These are phyloP conservation scores for Saccharomyces hybrid DNA, from an alignment of 1,139 yeast genomes.

Conservation along the genomic window DNA sequence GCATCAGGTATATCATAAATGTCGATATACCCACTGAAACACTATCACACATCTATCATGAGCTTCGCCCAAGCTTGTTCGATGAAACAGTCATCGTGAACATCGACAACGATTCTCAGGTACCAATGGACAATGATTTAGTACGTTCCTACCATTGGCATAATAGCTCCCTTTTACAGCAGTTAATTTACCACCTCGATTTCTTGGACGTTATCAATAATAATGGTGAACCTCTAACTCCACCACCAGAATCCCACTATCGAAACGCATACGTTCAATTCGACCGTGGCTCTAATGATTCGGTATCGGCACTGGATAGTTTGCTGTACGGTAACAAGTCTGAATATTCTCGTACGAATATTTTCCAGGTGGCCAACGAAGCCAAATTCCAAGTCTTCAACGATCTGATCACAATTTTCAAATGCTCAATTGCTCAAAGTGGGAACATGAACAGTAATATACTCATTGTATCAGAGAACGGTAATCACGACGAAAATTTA, in stretches of 20 bases:
- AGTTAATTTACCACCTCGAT: not conserved
- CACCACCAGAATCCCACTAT: slow-evolving; percentile 1
- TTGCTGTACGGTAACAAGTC: slow-evolving; percentile 12
- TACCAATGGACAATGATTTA: slow-evolving; percentile 12
- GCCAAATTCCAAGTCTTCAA: slow-evolving; percentile 23
- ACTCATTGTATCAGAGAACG: slow-evolving; percentile 23
- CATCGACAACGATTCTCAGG: slow-evolving; percentile 12
- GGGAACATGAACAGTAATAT: slow-evolving; percentile 15
- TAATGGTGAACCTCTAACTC: not conserved
- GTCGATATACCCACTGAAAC: slow-evolving; percentile 21
- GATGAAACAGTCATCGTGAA: slow-evolving; percentile 19
- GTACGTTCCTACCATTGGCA: slow-evolving; percentile 8
- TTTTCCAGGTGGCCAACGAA: slow-evolving; percentile 15
- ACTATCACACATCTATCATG: slow-evolving; percentile 26
- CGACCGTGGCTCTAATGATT: slow-evolving; percentile 3
- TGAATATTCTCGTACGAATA: slow-evolving; percentile 14
- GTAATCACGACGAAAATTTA: slow-evolving; percentile 23
- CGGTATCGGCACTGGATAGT: slow-evolving; percentile 8
- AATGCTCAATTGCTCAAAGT: slow-evolving; percentile 5
- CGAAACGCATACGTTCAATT: slow-evolving; percentile 1
- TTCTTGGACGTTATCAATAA: not conserved
- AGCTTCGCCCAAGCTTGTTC: slow-evolving; percentile 15
- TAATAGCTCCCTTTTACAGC: slow-evolving; percentile 11
- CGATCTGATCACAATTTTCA: slow-evolving; percentile 25
- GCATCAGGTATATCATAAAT: slow-evolving; percentile 24